A percentile compares a stretch with the other conserved stretches of the same genome.
Conservation (phyloP, 768 basidiomycete species). For the Kwoniella bestiolae region DNA sequence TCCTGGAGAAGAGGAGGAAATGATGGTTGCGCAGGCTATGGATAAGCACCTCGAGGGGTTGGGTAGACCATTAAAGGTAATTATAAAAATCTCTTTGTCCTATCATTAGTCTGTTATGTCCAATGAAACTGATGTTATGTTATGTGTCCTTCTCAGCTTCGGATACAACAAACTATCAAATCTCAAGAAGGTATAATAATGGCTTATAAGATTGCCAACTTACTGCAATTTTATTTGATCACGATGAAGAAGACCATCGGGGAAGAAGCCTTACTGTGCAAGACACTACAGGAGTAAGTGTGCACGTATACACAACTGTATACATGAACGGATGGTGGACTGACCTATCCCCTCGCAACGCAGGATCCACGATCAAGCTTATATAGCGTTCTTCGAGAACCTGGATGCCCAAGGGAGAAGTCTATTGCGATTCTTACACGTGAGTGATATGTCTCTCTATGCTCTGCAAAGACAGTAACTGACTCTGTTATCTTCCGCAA, state of each 20-base stretch:
- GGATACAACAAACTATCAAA: conserved; percentile 90
- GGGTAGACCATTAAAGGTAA: conserved; percentile 84
- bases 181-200: conserved; percentile 92
- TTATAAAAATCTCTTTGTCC: conserved; percentile 7
- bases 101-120: neutral
- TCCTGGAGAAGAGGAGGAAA: conserved; percentile 67
- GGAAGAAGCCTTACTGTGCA: conserved; percentile 73
- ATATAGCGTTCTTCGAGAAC: conserved; percentile 83
- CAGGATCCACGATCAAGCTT: conserved; percentile 80
- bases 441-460: conserved; percentile 44
- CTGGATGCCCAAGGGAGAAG: conserved; percentile 80
- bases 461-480: too few species aligned
- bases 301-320: too few species aligned
- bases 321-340: too few species aligned
- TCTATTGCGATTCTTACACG: conserved; percentile 62
- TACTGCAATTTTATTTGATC: conserved; percentile 90
- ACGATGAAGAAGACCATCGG: conserved; percentile 95
- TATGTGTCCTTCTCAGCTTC: conserved; percentile 62
- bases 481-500: too few species aligned
- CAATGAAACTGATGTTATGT: neutral
- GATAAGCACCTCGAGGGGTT: conserved; percentile 80
- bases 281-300: conserved; percentile 76
- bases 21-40: conserved; percentile 77
- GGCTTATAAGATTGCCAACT: conserved; percentile 88
- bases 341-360: too few species aligned